Conservation (phyloP, 768 basidiomycete genomes). For the Multifurca ochricompacta region DNA sequence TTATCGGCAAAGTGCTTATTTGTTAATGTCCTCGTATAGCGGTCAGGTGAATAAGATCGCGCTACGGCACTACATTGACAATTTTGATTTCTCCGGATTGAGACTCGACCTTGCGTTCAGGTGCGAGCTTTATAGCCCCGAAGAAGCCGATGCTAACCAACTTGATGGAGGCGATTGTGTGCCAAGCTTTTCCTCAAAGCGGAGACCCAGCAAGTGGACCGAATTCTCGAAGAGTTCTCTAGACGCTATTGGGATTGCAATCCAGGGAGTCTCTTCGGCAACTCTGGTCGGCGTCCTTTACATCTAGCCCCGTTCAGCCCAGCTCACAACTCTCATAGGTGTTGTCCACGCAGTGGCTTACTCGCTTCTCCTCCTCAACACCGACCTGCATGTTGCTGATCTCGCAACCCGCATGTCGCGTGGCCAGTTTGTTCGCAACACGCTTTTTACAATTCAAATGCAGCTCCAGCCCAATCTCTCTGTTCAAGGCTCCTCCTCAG, state of each 20-base stretch:
- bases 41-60: conserved; percentile 68
- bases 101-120: conserved; percentile 87
- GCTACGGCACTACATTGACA: conserved; percentile 73
- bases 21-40: conserved; percentile 34
- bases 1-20: background rate
- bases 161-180: conserved; percentile 62
- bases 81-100: conserved; percentile 80
- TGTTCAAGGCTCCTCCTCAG: conserved; percentile 46
- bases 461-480: conserved; percentile 54
- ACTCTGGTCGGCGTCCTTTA: conserved; percentile 53
- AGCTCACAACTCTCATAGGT: conserved; percentile 37
- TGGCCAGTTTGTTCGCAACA: conserved; percentile 87
- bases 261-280: conserved; percentile 70
- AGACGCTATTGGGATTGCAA: conserved; percentile 90
- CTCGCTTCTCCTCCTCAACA: conserved; percentile 89
- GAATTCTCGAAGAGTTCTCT: conserved; percentile 90
- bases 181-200: conserved; percentile 89
- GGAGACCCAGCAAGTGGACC: conserved; percentile 96
- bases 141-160: background rate
- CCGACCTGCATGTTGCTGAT: conserved; percentile 95
- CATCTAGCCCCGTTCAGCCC: conserved; percentile 6
- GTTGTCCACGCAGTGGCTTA: conserved; percentile 94
- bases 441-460: conserved; percentile 76
- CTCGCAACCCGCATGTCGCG: conserved; percentile 85
- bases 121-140: conserved; percentile 31